Base-by-base conservation (phyloP, 331 rosid species). In the Prunus yedoensis region DNA sequence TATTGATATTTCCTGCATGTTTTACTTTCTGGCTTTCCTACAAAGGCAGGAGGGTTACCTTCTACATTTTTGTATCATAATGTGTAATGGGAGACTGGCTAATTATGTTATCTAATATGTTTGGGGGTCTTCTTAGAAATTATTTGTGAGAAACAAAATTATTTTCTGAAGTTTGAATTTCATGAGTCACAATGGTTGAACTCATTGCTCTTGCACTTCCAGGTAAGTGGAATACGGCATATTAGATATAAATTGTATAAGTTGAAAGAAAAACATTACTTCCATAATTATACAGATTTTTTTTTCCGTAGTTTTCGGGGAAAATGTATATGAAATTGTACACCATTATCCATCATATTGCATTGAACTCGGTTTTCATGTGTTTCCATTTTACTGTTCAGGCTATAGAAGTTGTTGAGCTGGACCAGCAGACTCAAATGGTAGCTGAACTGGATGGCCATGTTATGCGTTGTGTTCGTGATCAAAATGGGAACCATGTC, bases 391-490 rank as follows among this genome's bases (percentile, higher is more conserved):
- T 41, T 10, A 25, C 17, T 45, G 47, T 75, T 74, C 81, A 86
- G 89, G 87, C 89, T 54, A 80, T 86, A 16, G 89, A 83, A 72
- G 83, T 86, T 66, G 87, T 83, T 58, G 70, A 83, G 52, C 69
- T 86, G 67, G 89, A 86, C 80, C 87, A 83, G 82, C 85, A 86
- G 81, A 86, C 80, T 68, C 69, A 80, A 65, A 86, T 86, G 89
- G 89, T 86, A 13, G 49, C 28, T 1, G 89, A 86, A 80, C 52
- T 86, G 79, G 89, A 86, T 61, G 87, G 89, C 67, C 84, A 86
- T n/a, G 78, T 86, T 68, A 86, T 86, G 89, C 87, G 87, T 23
- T 86, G 89, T 57, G 89, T 86, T 28, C 89, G 85, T 30, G 89
- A 86, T 71, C 89, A 86, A 69, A 86, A 86, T 63, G 89, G 89